Percentiles rank a stretch among this genome's conserved stretches.
These are phyloP conservation scores for Ophiobolus disseminans DNA, from an alignment of 2,329 filamentous ascomycete species.

Conservation along the genomic window DNA sequence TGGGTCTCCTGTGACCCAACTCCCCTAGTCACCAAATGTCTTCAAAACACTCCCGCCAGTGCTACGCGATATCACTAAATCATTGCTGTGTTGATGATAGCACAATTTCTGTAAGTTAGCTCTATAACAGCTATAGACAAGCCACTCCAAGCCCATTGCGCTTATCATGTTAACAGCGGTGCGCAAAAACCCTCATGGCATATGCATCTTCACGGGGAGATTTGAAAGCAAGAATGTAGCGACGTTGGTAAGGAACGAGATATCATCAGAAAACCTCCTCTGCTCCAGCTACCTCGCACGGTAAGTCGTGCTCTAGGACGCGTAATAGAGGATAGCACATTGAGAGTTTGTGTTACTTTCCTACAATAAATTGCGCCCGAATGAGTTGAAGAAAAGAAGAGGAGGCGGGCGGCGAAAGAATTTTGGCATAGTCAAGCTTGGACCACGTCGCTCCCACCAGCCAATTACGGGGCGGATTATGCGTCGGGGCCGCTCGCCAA, in stretches of 20 bases:
- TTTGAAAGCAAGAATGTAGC: slow-evolving; percentile 57
- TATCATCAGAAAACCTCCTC: slow-evolving; percentile 65
- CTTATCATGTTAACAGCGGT: too few species aligned
- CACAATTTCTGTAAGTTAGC: too few species aligned
- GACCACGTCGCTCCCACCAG: slow-evolving; percentile 25
- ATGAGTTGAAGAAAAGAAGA: slow-evolving; percentile 60
- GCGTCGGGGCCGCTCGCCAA: slow-evolving; percentile 19
- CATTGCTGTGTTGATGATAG: too few species aligned
- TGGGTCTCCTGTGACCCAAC: too few species aligned
- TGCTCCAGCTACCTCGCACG: slow-evolving; percentile 71
- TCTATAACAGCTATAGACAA: too few species aligned
- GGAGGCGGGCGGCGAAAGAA: slow-evolving; percentile 23
- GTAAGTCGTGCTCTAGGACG: slow-evolving; percentile 64
- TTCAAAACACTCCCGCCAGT: too few species aligned
- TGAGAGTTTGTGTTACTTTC: slow-evolving; percentile 57
- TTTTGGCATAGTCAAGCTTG: slow-evolving; percentile 33
- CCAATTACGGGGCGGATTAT: slow-evolving; percentile 43
- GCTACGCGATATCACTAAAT: too few species aligned
- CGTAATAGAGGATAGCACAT: slow-evolving; percentile 68
- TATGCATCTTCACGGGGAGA: not conserved
- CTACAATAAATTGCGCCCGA: slow-evolving; percentile 73
- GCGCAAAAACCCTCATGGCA: too few species aligned
- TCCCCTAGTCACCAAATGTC: too few species aligned
- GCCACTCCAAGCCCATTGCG: too few species aligned
- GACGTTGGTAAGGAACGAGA: slow-evolving; percentile 71